phyloP scores from a whole-genome alignment of 352 stramenopile genomes.

The Aphanomyces cochlioides region DNA sequence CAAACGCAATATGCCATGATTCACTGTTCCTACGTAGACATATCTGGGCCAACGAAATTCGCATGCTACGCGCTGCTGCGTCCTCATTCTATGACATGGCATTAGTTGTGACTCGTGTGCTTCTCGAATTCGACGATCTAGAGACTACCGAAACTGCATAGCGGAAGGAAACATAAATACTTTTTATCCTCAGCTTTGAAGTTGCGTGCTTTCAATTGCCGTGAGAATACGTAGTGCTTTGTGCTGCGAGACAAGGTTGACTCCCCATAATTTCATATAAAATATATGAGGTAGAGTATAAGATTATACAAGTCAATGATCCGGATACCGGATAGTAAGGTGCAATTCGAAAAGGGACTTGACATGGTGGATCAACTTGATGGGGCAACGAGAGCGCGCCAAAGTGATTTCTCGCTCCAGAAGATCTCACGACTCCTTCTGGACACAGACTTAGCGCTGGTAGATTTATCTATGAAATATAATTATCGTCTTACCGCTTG shows the following conservation, averaged over 20 bases:
- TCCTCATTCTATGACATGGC: constrained; percentile 87
- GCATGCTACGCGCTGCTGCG: constrained; percentile 74
- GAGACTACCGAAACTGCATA: constrained; percentile 3
- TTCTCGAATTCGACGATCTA: constrained; percentile 84
- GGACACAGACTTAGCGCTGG: constrained; percentile 2
- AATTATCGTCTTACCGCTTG: too few relatives aligned
- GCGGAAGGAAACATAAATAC: background rate
- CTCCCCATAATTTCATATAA: too few relatives aligned
- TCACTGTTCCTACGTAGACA: constrained; percentile 41
- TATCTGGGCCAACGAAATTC: constrained; percentile 79
- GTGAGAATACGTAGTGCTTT: too few relatives aligned
- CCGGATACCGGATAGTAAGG: background rate
- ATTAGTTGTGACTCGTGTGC: constrained; percentile 60
- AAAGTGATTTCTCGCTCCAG: background rate
- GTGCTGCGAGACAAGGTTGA: too few relatives aligned
- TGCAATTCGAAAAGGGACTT: background rate
- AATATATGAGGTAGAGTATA: too few relatives aligned
- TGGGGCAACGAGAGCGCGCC: background rate
- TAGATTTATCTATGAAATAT: background rate
- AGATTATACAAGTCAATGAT: background rate
- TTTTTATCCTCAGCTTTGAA: background rate
- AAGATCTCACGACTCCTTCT: background rate
- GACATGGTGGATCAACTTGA: constrained; percentile 7
- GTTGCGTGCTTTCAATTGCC: too few relatives aligned
- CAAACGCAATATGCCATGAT: background rate